Evolutionary conservation across 106 monocot genomes (phyloP), one percentile per base, ranked within the genome.

Genomic region (Iris macrosiphon): DNA sequence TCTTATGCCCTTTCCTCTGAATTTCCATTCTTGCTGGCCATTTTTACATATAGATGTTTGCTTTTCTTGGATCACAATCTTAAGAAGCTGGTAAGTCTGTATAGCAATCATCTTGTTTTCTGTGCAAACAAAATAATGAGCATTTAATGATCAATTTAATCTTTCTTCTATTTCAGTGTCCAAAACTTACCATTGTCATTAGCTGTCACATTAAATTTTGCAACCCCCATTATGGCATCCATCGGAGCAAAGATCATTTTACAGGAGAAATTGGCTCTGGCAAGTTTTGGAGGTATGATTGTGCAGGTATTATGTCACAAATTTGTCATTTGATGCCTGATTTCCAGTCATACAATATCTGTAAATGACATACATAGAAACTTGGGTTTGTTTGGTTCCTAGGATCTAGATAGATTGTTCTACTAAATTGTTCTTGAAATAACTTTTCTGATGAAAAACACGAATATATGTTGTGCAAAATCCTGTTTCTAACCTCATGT

Each of bases 241-340:
- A 43, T 78, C 32, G 72, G 72, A 57, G 72, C 78, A 66, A 78
- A 43, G 54, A 51, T 78, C 27, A 57, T 78, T 62, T 72, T 78
- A 25, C 54, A 67, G 22, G 78, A 78, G 57, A 72, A 62, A 14
- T 38, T 51, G 32, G 25, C 66, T 45, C 25, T 72, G 42, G 4
- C 43, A 25, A 45, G 72, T 50, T 33, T 38, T 57, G 71, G 54
- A 67, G 78, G 78, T 78, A 67, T 46, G 59, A 39, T 52, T 24
- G 27, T 69, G 24, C 11, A 43, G 17, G 6, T 28, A 16, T 43
- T 11, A 42, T 43, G 17, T 30, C 38, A 7, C n/a, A n/a, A 7
- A n/a, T n/a, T n/a, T n/a, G n/a, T n/a, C n/a, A n/a, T n/a, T n/a
- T n/a, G n/a, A n/a, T n/a, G n/a, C n/a, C n/a, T n/a, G n/a, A n/a